Base-by-base conservation (phyloP, 202 grass and related monocot genomes). In the Saccharum hybrid region DNA sequence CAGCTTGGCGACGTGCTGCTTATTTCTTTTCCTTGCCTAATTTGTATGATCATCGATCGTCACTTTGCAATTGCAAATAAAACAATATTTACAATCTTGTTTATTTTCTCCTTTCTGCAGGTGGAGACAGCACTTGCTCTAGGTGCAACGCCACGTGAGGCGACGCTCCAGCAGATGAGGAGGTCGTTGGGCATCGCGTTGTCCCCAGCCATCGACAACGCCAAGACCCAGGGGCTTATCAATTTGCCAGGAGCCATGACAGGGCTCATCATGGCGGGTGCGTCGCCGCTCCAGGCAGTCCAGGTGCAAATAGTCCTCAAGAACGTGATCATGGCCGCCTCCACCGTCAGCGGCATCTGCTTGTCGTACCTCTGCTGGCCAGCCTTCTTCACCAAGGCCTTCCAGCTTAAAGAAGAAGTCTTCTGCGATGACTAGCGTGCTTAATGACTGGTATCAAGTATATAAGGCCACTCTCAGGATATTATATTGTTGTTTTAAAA, bases 181-280 rank as follows among this genome's bases (percentile, higher is more conserved):
- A 61, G 88, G 71, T 88, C 93, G 38, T 68, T 92, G 36, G 86
- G 88, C 61, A 84, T 95, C 37, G 90, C 93, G 61, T 70, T 95
- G 76, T 95, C 93, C 1, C 90, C 90, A 6, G 88, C 90, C 9
- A 81, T 92, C 64, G 90, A 95, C 93, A 90, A 80, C 82, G 83
- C 90, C 42, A 95, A 90, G 90, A 95, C 90, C 15, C 90, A 92
- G 51, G 90, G 90, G 16, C 77, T 94, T 62, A 94, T 94, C 41
- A 42, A 90, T 71, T 86, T 95, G 68, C 87, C 93, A 13, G 93
- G 93, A 38, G 88, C 93, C 34, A 96, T 96, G 90, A 93, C 93
- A 0, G 88, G 88, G 49, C 90, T 96, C 39, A 93, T 96, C 54
- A 96, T 96, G 93, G 93, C 84, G 10, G 91, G 94, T 5, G 86